Evolutionary conservation across 805 yeast genomes (phyloP).

Genomic region (Lipomyces japonicus): DNA sequence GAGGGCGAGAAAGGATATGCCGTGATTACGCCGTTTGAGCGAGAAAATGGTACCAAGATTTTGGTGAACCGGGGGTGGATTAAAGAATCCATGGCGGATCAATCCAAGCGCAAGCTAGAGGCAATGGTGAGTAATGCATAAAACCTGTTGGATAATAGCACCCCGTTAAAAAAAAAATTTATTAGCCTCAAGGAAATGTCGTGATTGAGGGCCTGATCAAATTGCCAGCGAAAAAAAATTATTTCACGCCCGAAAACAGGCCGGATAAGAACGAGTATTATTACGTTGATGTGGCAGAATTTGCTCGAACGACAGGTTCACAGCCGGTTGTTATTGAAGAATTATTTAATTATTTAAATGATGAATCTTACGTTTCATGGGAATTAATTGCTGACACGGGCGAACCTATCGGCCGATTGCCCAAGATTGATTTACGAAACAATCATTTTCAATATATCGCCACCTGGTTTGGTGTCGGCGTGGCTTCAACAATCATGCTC

Average conservation of each 20-base stretch:
- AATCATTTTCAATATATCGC: conserved; percentile 88
- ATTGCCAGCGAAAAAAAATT: conserved; percentile 45
- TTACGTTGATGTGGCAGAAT: conserved; percentile 74
- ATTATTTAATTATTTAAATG: conserved; percentile 44
- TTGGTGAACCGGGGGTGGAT: conserved; percentile 93
- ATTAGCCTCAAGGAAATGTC: conserved; percentile 61
- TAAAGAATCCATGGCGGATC: conserved; percentile 59
- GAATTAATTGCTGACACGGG: conserved; percentile 62
- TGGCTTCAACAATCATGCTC: conserved; percentile 68
- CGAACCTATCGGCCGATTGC: conserved; percentile 80
- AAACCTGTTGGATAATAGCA: neutral
- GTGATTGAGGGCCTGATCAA: conserved; percentile 67
- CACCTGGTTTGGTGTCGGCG: conserved; percentile 90
- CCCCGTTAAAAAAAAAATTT: neutral
- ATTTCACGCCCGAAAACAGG: conserved; percentile 69
- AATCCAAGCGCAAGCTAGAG: conserved; percentile 55
- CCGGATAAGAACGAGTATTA: conserved; percentile 66
- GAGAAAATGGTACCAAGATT: conserved; percentile 73
- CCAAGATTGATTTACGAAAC: conserved; percentile 78
- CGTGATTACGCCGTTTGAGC: conserved; percentile 74
- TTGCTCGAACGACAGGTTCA: conserved; percentile 65
- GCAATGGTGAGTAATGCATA: conserved; percentile 41
- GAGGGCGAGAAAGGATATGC: conserved; percentile 74
- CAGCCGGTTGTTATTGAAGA: conserved; percentile 76
- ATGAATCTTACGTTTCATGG: conserved; percentile 36